phyloP scores from a whole-genome alignment of 2,329 filamentous ascomycete genomes.

The Cadophora sp. region DNA sequence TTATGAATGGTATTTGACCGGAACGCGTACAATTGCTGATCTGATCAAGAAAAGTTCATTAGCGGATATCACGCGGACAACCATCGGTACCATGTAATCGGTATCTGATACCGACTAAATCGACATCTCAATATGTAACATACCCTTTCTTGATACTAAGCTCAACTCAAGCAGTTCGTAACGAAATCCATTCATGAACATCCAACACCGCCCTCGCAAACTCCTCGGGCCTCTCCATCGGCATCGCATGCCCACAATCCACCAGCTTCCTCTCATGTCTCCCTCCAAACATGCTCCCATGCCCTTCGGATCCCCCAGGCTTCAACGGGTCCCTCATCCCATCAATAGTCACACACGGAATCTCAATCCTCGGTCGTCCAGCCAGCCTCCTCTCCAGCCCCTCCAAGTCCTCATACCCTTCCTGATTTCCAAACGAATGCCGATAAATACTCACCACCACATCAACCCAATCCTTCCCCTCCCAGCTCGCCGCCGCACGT shows the following conservation, averaged over 20 bases:
- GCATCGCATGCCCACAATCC: background rate
- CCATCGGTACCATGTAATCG: background rate
- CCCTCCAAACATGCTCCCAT: background rate
- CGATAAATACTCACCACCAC: background rate
- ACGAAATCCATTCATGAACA: background rate
- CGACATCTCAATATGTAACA: background rate
- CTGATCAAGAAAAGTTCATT: background rate
- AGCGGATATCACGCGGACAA: no score
- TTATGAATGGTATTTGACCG: background rate
- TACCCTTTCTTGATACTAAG: no score
- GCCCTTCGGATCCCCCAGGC: background rate
- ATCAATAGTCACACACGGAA: background rate
- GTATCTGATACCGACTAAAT: background rate
- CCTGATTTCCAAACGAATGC: conserved; percentile 1
- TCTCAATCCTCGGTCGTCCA: background rate
- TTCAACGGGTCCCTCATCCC: background rate
- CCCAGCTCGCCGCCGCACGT: background rate
- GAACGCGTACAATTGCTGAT: no score
- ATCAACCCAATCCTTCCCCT: background rate
- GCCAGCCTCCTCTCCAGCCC: background rate
- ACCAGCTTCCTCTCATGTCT: background rate
- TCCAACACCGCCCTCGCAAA: conserved; percentile 1
- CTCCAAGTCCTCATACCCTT: background rate
- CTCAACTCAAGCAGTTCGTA: background rate
- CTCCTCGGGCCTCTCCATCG: background rate